Base-by-base conservation (phyloP, 257 asterid species). In the Primulina huaijiensis region DNA sequence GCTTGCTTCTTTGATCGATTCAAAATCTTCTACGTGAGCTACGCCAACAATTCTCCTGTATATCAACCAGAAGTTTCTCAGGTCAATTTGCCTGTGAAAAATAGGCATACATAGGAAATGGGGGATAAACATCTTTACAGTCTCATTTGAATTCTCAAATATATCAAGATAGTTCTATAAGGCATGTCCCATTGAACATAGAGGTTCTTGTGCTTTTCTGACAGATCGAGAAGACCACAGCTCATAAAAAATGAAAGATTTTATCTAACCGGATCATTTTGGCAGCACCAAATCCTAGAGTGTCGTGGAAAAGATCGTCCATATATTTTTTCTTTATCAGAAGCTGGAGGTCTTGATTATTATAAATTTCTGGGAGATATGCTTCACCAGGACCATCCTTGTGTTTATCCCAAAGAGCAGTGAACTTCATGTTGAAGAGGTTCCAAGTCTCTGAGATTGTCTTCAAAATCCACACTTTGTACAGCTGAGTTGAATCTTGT, bases 11-110 rank as follows among this genome's bases (percentile, higher is more conserved):
- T 75, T 55, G 58, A 93, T 93, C 25, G 97, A 85, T 79, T 93
- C 99, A 6, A 93, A 82, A 82, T 93, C 99, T 76, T 90, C 96
- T n/a, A 90, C 87, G 74, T 93, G 99, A 74, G 95, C 96, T 38
- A 90, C 96, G 67, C 99, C 99, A 56, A 93, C 97, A 63, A 90
- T 86, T 80, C 99, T 82, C 97, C 99, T 93, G 82, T 65, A 64
- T 63, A 76, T 25, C 66, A 72, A 78, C 55, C 68, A 71, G 40
- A 66, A 59, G 30, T 1, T 16, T 29, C 61, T 19, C 25, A 43
- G n/a, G 43, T 74, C 30, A 68, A 64, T 63, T 65, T 8, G 38
- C 11, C 43, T 57, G 21, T 6, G 1, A 16, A 61, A 9, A 25
- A 5, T 27, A 14, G 19, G 40, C 31, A 27, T 7, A 11, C 34